Evolutionary conservation across 1,284 basidiomycete genomes (phyloP).

Genomic region (Puccinia hordei): DNA sequence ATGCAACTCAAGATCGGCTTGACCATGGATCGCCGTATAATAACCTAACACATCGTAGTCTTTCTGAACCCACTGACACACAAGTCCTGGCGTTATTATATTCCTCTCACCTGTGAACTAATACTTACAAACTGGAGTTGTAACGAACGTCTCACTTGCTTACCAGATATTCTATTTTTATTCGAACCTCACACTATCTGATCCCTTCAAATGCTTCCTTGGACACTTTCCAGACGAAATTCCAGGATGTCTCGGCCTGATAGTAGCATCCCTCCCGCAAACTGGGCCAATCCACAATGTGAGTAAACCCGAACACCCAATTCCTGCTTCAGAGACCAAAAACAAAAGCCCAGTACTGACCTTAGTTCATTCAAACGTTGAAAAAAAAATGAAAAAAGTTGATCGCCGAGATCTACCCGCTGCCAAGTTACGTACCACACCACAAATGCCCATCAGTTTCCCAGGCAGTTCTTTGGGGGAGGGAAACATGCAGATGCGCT

Average conservation of each 20-base stretch:
- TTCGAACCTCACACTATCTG: no score
- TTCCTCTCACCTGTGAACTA: constrained; percentile 12
- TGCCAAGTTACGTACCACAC: background rate
- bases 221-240: background rate
- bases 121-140: constrained; percentile 19
- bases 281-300: background rate
- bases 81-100: background rate
- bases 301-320: background rate
- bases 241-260: background rate
- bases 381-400: constrained; percentile 1
- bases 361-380: background rate
- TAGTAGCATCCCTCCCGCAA: background rate
- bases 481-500: background rate
- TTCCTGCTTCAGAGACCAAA: background rate
- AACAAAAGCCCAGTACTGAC: background rate
- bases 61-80: no score
- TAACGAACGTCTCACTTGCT: background rate
- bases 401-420: background rate
- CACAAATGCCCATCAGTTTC: background rate
- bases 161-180: background rate
- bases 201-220: background rate
- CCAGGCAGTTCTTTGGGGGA: background rate
- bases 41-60: no score
- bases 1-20: no score
- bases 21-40: no score